Percentiles rank a stretch among this genome's conserved stretches.
Conservation (phyloP, 108 stramenopile genomes). For the Cyclostephanos invisitatus region DNA sequence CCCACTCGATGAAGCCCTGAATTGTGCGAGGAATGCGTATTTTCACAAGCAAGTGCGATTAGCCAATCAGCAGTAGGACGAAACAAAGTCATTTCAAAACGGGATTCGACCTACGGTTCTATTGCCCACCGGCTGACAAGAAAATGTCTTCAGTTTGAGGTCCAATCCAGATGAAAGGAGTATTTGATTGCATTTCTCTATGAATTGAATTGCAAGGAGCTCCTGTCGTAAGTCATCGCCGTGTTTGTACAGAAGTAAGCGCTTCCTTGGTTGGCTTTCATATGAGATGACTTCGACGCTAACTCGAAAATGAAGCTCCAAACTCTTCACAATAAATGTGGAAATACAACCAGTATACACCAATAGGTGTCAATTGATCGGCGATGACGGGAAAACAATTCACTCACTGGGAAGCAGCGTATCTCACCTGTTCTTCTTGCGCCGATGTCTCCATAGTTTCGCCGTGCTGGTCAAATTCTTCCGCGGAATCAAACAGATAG, state of each 20-base stretch:
- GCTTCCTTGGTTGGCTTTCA: slow-evolving; percentile 46
- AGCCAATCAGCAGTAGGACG: neutral
- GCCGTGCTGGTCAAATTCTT: slow-evolving; percentile 76
- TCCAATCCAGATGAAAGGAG: slow-evolving; percentile 79
- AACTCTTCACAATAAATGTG: slow-evolving; percentile 7
- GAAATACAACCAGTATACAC: neutral
- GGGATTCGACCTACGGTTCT: slow-evolving; percentile 17
- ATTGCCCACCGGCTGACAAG: slow-evolving; percentile 75
- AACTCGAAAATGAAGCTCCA: slow-evolving; percentile 66
- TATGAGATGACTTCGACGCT: slow-evolving; percentile 45
- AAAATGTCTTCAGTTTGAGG: slow-evolving; percentile 78
- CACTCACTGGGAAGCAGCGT: neutral
- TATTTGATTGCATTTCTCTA: slow-evolving; percentile 73
- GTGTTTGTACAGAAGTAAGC: slow-evolving; percentile 85
- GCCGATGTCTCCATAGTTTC: slow-evolving; percentile 23
- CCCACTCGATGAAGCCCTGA: slow-evolving; percentile 90
- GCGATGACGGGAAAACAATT: neutral
- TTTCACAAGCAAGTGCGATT: neutral
- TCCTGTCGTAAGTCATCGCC: slow-evolving; percentile 88
- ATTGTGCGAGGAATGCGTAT: neutral
- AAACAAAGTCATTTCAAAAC: neutral
- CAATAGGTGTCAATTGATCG: too few species aligned
- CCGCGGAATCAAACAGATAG: slow-evolving; percentile 31
- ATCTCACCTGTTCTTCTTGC: slow-evolving; percentile 24
- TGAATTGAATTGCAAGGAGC: slow-evolving; percentile 81